These are phyloP conservation scores for Cryptosporidium canis DNA, from an alignment of 169 alveolate genomes.

Conservation along the genomic window DNA sequence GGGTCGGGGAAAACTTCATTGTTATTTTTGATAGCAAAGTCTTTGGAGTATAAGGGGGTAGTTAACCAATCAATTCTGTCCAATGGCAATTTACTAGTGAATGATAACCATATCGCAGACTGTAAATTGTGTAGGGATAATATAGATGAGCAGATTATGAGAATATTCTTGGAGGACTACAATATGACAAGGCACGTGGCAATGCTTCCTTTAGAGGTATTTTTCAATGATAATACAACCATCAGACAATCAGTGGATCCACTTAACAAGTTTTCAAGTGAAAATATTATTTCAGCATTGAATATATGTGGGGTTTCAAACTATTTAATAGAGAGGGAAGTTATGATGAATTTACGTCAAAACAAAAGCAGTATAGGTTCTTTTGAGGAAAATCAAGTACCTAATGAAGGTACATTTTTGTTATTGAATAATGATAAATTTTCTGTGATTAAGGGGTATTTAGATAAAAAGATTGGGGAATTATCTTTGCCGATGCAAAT, in stretches of 20 bases:
- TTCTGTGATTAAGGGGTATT: background rate
- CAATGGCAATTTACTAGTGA: background rate
- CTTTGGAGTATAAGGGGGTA: conserved; percentile 18
- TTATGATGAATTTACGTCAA: background rate
- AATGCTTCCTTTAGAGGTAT: conserved; percentile 65
- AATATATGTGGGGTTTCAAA: conserved; percentile 30
- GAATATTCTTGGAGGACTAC: background rate
- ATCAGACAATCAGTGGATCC: conserved; percentile 46
- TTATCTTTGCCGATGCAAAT: conserved; percentile 23
- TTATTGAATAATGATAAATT: background rate
- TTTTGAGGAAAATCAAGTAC: background rate
- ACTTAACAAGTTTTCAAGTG: conserved; percentile 10
- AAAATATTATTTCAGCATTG: conserved; percentile 37
- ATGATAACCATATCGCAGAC: background rate
- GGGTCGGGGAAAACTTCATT: conserved; percentile 70
- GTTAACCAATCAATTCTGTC: background rate
- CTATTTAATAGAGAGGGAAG: background rate
- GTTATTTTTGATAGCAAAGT: conserved; percentile 43
- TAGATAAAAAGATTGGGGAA: background rate
- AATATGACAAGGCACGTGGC: conserved; percentile 40
- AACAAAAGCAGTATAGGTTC: background rate
- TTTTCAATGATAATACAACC: conserved; percentile 37
- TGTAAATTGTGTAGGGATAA: conserved; percentile 18
- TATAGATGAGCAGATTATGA: conserved; percentile 23
- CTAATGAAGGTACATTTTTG: background rate